Percentiles rank a stretch among this genome's conserved stretches.
These are phyloP conservation scores for Berkeleyomyces basicola DNA, from an alignment of 2,329 filamentous ascomycete species.

Conservation along the genomic window DNA sequence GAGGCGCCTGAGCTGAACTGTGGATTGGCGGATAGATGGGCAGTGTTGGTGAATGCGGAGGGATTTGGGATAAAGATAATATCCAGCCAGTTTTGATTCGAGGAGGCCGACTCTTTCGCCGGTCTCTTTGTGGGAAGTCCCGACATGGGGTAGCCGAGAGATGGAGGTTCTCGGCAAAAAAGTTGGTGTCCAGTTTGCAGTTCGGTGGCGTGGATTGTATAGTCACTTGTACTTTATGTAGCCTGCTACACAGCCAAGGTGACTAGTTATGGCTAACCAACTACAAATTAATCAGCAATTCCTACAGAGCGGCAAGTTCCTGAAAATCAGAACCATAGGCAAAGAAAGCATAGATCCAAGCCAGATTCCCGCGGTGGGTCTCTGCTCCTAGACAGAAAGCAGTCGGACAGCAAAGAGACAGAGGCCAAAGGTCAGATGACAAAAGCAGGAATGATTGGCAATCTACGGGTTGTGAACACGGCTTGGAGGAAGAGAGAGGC, in stretches of 20 bases:
- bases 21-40: neutral
- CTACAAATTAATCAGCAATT: neutral
- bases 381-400: too few species aligned
- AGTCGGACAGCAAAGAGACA: too few species aligned
- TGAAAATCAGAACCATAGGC: neutral
- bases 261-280: neutral
- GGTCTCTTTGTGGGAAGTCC: constrained; percentile 3
- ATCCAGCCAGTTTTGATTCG: neutral
- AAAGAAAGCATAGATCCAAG: neutral
- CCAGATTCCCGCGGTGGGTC: neutral
- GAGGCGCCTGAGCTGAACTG: neutral
- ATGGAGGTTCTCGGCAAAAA: neutral
- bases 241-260: too few species aligned
- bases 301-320: neutral
- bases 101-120: neutral
- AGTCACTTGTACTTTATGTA: too few species aligned
- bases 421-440: neutral
- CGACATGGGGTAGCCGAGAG: neutral
- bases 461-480: too few species aligned
- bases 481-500: too few species aligned
- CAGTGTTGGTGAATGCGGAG: neutral
- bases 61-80: neutral
- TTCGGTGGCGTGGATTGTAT: neutral
- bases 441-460: neutral
- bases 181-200: neutral